phyloP scores from a whole-genome alignment of 345 rosid genomes.

The Pistacia integerrima region DNA sequence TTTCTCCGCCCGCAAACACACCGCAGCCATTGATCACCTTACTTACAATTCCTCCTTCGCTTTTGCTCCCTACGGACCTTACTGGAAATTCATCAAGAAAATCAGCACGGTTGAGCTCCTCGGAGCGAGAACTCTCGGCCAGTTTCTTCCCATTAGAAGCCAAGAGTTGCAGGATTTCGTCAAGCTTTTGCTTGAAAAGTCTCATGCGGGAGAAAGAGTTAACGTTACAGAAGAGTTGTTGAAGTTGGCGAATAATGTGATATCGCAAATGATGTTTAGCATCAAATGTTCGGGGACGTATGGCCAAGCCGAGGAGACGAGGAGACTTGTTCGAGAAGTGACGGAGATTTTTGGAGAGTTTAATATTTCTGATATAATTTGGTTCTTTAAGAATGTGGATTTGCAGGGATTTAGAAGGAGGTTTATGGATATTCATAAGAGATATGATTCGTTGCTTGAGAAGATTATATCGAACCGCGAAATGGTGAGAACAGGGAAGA shows the following conservation, averaged over 20 bases:
- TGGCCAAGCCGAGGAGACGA: constrained; percentile 30
- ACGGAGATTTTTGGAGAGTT: constrained; percentile 49
- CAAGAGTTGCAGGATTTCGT: constrained; percentile 29
- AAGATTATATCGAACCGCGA: constrained; percentile 34
- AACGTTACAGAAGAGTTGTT: constrained; percentile 45
- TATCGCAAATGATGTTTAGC: constrained; percentile 51
- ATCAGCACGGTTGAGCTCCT: constrained; percentile 46
- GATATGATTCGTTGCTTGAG: constrained; percentile 43
- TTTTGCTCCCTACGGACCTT: constrained; percentile 41
- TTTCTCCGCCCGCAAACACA: constrained; percentile 36
- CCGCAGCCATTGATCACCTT: constrained; percentile 40
- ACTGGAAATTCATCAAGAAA: constrained; percentile 53
- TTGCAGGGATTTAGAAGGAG: constrained; percentile 40
- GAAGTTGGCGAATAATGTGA: constrained; percentile 40
- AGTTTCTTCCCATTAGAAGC: constrained; percentile 38
- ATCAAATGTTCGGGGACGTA: constrained; percentile 37
- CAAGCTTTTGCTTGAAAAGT: constrained; percentile 14
- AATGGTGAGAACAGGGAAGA: constrained; percentile 24
- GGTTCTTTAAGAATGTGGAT: constrained; percentile 42
- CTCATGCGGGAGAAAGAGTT: constrained; percentile 20
- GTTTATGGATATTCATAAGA: constrained; percentile 26
- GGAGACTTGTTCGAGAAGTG: constrained; percentile 37
- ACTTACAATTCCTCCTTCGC: constrained; percentile 50
- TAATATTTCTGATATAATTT: constrained; percentile 45
- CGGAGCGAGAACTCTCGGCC: constrained; percentile 35